phyloP scores from a whole-genome alignment of 2,329 filamentous ascomycete genomes.

The Colletotrichum horii region DNA sequence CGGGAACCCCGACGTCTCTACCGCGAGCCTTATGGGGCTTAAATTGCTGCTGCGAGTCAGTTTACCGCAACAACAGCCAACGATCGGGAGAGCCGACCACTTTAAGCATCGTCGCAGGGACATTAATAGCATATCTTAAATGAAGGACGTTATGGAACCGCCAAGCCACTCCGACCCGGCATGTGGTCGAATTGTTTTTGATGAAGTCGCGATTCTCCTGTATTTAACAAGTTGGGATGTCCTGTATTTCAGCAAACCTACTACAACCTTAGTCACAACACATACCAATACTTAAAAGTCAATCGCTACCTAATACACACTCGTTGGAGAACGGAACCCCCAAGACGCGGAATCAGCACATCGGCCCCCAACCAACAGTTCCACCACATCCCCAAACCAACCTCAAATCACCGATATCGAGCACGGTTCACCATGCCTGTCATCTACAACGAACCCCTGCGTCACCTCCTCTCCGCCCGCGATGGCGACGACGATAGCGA shows the following conservation, averaged over 20 bases:
- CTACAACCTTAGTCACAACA: accelerated
- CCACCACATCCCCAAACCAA: background rate
- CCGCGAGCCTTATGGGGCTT: background rate
- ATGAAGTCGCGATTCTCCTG: background rate
- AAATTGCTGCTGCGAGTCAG: background rate
- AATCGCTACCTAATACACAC: background rate
- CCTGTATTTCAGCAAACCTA: background rate
- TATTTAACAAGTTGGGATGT: background rate
- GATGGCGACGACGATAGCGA: background rate
- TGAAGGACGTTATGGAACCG: background rate
- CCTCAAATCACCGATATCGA: background rate
- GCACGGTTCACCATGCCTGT: background rate
- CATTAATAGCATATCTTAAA: conserved; percentile 1
- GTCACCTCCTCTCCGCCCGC: background rate
- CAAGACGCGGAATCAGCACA: background rate
- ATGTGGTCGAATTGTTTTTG: background rate
- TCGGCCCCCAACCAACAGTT: background rate
- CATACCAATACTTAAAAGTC: background rate
- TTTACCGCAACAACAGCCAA: background rate
- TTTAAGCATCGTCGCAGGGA: background rate
- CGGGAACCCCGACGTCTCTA: background rate
- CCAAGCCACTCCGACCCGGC: background rate
- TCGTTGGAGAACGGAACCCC: background rate
- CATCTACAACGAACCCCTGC: background rate
- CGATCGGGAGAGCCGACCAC: background rate